Evolutionary conservation across 495 filamentous ascomycete genomes (phyloP), one percentile per base, ranked within the genome.

Genomic region (Trichoderma virens): DNA sequence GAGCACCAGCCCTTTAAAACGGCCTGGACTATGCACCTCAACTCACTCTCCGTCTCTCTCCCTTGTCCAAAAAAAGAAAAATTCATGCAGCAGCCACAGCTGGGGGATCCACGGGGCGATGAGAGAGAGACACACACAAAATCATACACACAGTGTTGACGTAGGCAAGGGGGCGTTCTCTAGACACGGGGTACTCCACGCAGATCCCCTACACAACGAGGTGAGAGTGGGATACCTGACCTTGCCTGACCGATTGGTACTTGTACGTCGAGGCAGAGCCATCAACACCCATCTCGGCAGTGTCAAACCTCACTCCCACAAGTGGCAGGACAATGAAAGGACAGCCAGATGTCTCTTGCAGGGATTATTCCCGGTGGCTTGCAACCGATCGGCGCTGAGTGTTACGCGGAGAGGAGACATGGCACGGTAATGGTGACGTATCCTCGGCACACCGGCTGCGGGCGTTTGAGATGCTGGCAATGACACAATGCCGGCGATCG

Each of bases 331-430:
- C 34, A 35, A 13, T 13, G 34, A 35, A 35, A 6, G 6, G 13
- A 13, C 34, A 35, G 34, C 34, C 51, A 28, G 51, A 28, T 13
- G 9, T 16, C 20, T 30, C 51, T n/a, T 56, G 20, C 51, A 56
- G 51, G 51, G 51, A 56, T 56, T 56, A 56, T 56, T 56, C 51
- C 51, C 51, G 51, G 51, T 56, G 51, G 51, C 51, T 56, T 56
- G 23, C 51, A 31, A 56, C 51, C 23, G 51, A 56, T 56, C 51
- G 51, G 51, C 51, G 51, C 51, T 56, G 51, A 18, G 51, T 25
- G 51, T 56, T 56, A 56, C 51, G 51, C 51, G 51, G 51, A 56
- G 41, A 45, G 51, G 43, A 27, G 51, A 56, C 51, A 56, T 8
- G 51, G 25, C 51, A 16, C 51, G 18, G 51, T 56, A 56, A 56